Base-by-base conservation (phyloP, 306 rosid genomes). In the Corylus americana region DNA sequence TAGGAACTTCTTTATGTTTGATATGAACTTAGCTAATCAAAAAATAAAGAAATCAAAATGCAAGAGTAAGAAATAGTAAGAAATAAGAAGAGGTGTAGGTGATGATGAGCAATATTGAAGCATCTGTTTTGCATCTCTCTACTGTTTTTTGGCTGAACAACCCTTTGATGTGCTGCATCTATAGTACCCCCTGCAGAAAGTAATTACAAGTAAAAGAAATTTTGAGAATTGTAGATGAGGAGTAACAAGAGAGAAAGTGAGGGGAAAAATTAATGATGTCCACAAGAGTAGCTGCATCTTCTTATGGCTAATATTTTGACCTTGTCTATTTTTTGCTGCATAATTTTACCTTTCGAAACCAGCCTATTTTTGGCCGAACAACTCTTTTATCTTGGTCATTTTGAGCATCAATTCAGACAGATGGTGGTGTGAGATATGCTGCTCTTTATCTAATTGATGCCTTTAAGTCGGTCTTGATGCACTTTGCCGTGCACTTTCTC, bases 61-160 rank as follows among this genome's bases (percentile, higher is more conserved):
- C 55, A 50, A 2, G 16, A 1, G 5, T 12, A 22, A 22, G 25
- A 22, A 22, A 22, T 22, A 22, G 25, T 22, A 22, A 22, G 25
- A 22, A 22, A 22, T 22, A 22, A 22, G 25, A 22, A 22, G 86
- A 87, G 42, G 94, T 91, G 71, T 94, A 94, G 71, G 98, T 92
- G 79, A 94, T 85, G 25, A 94, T 87, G 55, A 94, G 90, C 89
- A 22, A 75, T 82, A 92, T 74, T 49, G 98, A 94, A 58, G 93
- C 84, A 86, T 94, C 98, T 58, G 92, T 86, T 62, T 85, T 92
- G 86, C 94, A 87, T 88, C 98, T 91, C 88, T 94, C 98, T 48
- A 92, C 97, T 92, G 97, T 77, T 94, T 94, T 82, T 94, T 94
- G 37, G 97, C 98, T n/a, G 93, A 92, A 78, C 98, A 94, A 0